phyloP scores from a whole-genome alignment of 495 filamentous ascomycete species.

The Aspergillus homomorphus region DNA sequence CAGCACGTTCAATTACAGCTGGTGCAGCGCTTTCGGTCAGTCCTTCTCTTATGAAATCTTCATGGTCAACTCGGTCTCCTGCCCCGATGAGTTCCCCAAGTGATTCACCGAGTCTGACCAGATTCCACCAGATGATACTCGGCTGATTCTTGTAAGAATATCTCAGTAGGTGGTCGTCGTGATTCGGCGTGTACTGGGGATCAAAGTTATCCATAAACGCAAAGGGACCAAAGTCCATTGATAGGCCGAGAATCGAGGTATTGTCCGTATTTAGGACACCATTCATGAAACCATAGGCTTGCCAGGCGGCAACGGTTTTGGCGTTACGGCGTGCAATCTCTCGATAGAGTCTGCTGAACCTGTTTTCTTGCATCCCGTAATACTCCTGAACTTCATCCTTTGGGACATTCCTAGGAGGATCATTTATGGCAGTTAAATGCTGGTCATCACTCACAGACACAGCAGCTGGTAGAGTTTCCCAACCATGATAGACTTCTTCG shows the following conservation, averaged over 20 bases:
- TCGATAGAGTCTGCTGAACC: slow-evolving; percentile 81
- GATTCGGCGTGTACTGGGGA: slow-evolving; percentile 91
- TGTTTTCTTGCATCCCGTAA: slow-evolving; percentile 69
- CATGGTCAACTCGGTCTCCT: slow-evolving; percentile 62
- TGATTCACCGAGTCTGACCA: slow-evolving; percentile 87
- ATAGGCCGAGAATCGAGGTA: slow-evolving; percentile 83
- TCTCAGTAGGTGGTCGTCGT: slow-evolving; percentile 83
- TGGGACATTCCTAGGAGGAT: slow-evolving; percentile 48
- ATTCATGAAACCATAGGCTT: slow-evolving; percentile 97
- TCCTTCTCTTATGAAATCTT: slow-evolving; percentile 66
- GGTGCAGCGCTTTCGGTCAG: slow-evolving; percentile 63
- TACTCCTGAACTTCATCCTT: slow-evolving; percentile 60
- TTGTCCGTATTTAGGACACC: slow-evolving; percentile 97
- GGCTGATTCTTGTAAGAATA: slow-evolving; percentile 95
- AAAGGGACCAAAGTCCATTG: slow-evolving; percentile 93
- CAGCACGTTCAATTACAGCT: slow-evolving; percentile 72
- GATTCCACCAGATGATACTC: slow-evolving; percentile 97
- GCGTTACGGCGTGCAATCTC: slow-evolving; percentile 86
- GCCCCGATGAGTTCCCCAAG: slow-evolving; percentile 84
- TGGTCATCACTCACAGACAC: slow-evolving; percentile 30
- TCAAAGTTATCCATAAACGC: slow-evolving; percentile 97
- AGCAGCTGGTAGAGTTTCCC: slow-evolving; percentile 70
- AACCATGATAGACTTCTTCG: slow-evolving; percentile 81
- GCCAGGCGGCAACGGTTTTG: slow-evolving; percentile 86
- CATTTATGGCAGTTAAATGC: slow-evolving; percentile 37